Percentiles rank a stretch among this genome's conserved stretches.
These are phyloP conservation scores for Plasmodium gonderi DNA, from an alignment of 169 alveolate genomes.

Conservation along the genomic window DNA sequence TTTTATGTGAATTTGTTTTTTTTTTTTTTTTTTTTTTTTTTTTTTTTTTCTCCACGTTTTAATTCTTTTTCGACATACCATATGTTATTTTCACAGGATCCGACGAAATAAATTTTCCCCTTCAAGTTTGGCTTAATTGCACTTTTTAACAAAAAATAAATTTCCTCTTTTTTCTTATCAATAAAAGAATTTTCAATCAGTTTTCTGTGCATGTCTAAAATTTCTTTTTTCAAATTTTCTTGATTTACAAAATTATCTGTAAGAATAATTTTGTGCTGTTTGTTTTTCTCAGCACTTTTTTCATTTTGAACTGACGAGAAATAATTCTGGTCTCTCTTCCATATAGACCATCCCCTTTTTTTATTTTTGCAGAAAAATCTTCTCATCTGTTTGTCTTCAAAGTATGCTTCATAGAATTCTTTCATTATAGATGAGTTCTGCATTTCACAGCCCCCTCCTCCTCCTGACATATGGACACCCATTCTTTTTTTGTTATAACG, in stretches of 20 bases:
- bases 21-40: not conserved
- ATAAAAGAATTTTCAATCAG: conserved; percentile 60
- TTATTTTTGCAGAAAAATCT: not conserved
- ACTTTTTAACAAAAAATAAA: conserved; percentile 37
- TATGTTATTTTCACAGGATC: conserved; percentile 69
- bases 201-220: conserved; percentile 45
- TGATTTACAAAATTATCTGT: conserved; percentile 30
- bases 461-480: too few species aligned
- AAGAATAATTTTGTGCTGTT: conserved; percentile 13
- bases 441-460: not conserved
- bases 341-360: not conserved
- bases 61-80: conserved; percentile 15
- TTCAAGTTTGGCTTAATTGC: conserved; percentile 67
- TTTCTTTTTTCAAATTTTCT: conserved; percentile 44
- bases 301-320: not conserved
- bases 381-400: not conserved
- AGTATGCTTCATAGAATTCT: not conserved
- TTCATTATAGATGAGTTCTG: not conserved
- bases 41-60: conserved; percentile 2
- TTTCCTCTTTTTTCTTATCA: conserved; percentile 65
- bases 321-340: too few species aligned
- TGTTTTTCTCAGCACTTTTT: not conserved
- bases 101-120: conserved; percentile 65
- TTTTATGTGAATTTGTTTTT: not conserved
- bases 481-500: too few species aligned